Percentiles rank a stretch among this genome's conserved stretches.
These are phyloP conservation scores for Emiliania huxleyi DNA, from an alignment of 78 protist genomes.

Conservation along the genomic window DNA sequence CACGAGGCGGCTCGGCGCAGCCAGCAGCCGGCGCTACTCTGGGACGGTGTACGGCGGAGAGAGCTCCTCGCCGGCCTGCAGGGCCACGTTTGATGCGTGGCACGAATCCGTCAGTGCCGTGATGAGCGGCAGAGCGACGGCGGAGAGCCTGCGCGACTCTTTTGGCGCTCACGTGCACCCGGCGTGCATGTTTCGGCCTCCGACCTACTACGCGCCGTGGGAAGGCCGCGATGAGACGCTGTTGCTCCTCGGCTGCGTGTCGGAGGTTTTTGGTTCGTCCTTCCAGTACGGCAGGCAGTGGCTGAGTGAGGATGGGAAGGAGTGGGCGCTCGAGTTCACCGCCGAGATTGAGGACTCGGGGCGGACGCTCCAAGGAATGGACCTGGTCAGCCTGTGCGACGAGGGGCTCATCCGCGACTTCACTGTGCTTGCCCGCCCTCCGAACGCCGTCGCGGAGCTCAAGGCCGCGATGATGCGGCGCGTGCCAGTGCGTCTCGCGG, in stretches of 20 bases:
- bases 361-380: not conserved
- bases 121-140: too few relatives aligned
- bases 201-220: not conserved
- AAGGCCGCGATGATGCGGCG: not conserved
- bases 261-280: not conserved
- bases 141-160: too few relatives aligned
- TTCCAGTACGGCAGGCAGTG: not conserved
- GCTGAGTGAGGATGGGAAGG: not conserved
- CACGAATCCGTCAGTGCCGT: too few relatives aligned
- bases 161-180: too few relatives aligned
- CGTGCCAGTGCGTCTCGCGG: not conserved
- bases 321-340: conserved; percentile 2
- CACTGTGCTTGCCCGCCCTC: conserved; percentile 10
- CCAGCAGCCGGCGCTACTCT: too few relatives aligned
- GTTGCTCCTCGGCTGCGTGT: not conserved
- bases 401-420: not conserved
- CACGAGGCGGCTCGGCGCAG: too few relatives aligned
- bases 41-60: too few relatives aligned
- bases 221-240: not conserved
- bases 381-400: not conserved
- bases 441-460: not conserved
- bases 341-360: not conserved
- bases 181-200: not conserved
- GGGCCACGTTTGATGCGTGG: too few relatives aligned
- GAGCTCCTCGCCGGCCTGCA: too few relatives aligned